Base-by-base conservation (phyloP, 768 basidiomycete species). In the Gelatoporia subvermispora region DNA sequence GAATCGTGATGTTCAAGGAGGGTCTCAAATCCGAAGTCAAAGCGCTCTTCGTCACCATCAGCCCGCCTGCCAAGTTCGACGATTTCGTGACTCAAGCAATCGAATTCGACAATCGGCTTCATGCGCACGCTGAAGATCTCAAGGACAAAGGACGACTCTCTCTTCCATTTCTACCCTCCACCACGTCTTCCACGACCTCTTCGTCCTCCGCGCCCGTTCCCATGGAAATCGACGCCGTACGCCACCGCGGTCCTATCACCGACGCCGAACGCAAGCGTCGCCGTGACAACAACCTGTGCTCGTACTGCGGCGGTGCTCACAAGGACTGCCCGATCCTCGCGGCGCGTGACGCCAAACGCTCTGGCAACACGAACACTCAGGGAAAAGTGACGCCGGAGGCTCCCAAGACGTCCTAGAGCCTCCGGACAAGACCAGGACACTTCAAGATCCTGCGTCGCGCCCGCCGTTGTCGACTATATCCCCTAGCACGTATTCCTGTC, bases 231-330 rank as follows among this genome's bases (percentile, higher is more conserved):
- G 28, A 31, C 28, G 28, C 28, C 13, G 28, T 31, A n/a, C n/a
- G n/a, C 42, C 23, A 43, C 10, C 23, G 56, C 55, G 25, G 23
- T 35, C 28, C 28, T 25, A 4, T 31, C 28, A 31, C 28, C 7
- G 28, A 31, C 13, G 28, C 28, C 28, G 28, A 31, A 13, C 28
- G 0, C 50, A 65, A 11, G 28, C 50, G 48, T 24, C 61, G 60
- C 22, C 25, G 44, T 20, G 53, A 57, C 9, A 37, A 63, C 1
- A 51, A 53, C 10, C 60, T 72, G 3, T 72, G 69, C 48, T 45
- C 63, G 9, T 71, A 69, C 47, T 72, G 70, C 43, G 63, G 67
- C 13, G 43, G 56, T 28, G 52, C 58, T 2, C 58, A 58, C 34
- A 37, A 55, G 4, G 52, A 61, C 31, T 71, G 69, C 55, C 57